phyloP scores from a whole-genome alignment of 2,329 filamentous ascomycete species.

The Phialophora tarda region DNA sequence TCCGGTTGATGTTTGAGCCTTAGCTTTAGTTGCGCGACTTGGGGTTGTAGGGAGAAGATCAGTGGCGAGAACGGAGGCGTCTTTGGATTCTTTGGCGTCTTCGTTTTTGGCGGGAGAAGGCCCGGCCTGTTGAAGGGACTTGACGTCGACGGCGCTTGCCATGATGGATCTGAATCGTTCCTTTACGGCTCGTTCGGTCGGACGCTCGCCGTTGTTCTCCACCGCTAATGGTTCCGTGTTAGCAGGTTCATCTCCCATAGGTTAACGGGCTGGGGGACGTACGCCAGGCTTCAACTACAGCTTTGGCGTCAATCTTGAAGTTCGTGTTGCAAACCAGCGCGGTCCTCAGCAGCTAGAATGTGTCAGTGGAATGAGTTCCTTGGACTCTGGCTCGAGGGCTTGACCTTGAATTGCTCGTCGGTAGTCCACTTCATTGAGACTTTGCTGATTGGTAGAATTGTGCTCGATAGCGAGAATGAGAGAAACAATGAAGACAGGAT shows the following conservation, averaged over 20 bases:
- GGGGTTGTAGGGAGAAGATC: too few species aligned
- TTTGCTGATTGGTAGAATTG: neutral
- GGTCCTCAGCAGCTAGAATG: constrained; percentile 4
- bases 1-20: neutral
- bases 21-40: neutral
- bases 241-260: neutral
- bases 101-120: neutral
- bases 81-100: neutral
- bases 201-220: neutral
- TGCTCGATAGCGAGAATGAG: neutral
- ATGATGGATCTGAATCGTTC: neutral
- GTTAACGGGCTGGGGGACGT: neutral
- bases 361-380: neutral
- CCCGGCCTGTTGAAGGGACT: neutral
- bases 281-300: constrained; percentile 9
- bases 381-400: neutral
- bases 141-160: neutral
- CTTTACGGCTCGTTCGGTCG: neutral
- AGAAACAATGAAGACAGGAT: neutral
- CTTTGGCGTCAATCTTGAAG: constrained; percentile 3
- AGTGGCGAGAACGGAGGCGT: neutral
- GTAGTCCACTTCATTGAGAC: neutral
- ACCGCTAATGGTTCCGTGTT: neutral
- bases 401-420: neutral
- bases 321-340: neutral